Evolutionary conservation across 495 filamentous ascomycete genomes (phyloP).

Genomic region (Margaritispora aquatica): DNA sequence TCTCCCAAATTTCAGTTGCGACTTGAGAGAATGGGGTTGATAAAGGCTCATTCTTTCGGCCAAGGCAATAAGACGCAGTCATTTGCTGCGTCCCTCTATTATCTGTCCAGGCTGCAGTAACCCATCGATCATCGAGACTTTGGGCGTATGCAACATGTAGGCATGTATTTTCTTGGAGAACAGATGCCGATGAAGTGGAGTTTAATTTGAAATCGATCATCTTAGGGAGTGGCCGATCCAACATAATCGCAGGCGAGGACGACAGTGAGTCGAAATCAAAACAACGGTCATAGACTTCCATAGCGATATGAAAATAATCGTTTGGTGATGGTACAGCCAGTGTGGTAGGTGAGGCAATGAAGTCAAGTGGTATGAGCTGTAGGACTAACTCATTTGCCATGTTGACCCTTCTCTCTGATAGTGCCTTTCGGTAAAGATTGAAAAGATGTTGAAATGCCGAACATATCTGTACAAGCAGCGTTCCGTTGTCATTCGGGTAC

Average conservation of each 20-base stretch:
- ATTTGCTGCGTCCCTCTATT: constrained; percentile 70
- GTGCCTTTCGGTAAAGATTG: constrained; percentile 54
- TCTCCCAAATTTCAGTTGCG: constrained; percentile 76
- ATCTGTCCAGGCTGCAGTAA: constrained; percentile 90
- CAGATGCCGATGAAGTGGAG: constrained; percentile 57
- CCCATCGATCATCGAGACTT: constrained; percentile 78
- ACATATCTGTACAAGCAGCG: constrained; percentile 68
- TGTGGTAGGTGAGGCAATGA: constrained; percentile 58
- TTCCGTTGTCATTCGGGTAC: constrained; percentile 61
- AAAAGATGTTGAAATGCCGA: constrained; percentile 71
- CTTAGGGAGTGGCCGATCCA: constrained; percentile 67
- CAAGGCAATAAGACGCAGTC: constrained; percentile 72
- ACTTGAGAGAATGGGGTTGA: constrained; percentile 55
- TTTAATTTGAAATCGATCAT: constrained; percentile 74
- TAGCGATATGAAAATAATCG: constrained; percentile 61
- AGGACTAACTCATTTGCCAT: constrained; percentile 65
- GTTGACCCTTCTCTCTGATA: constrained; percentile 43
- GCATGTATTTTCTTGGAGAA: constrained; percentile 75
- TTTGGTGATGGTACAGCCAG: constrained; percentile 61
- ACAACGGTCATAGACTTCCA: constrained; percentile 87
- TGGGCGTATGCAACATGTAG: constrained; percentile 84
- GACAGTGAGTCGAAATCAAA: constrained; percentile 44
- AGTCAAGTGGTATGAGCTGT: constrained; percentile 72
- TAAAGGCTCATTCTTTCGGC: constrained; percentile 51
- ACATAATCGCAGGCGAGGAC: constrained; percentile 65